Conservation (phyloP, 441 rosid species). For the Euphorbia schlechtendalii region DNA sequence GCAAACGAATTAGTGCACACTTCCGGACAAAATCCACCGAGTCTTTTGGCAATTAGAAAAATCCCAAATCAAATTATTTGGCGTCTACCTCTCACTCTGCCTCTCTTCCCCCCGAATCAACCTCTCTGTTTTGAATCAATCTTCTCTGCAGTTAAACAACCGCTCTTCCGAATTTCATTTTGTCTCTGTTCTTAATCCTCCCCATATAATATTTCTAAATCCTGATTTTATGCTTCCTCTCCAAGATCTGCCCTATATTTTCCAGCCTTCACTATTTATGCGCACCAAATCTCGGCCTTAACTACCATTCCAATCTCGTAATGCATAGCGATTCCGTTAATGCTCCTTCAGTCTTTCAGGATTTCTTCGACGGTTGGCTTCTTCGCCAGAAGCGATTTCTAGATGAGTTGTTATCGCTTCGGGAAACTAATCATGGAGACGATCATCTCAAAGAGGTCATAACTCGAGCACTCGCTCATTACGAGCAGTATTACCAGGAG, state of each 20-base stretch:
- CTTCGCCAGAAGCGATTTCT: conserved; percentile 35
- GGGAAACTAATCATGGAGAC: conserved; percentile 14
- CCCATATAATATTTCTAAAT: no score
- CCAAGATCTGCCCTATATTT: no score
- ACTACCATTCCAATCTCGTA: not conserved
- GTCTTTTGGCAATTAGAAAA: not conserved
- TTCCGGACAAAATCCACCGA: not conserved
- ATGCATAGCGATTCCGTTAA: not conserved
- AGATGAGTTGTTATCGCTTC: conserved; percentile 31
- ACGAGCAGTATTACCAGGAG: conserved; percentile 38
- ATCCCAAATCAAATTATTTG: no score
- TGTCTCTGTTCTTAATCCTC: no score
- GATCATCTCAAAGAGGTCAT: conserved; percentile 31
- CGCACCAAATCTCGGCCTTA: not conserved
- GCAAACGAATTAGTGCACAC: no score
- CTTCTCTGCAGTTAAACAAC: no score
- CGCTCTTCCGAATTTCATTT: no score
- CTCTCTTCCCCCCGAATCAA: no score
- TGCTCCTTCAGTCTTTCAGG: conserved; percentile 14
- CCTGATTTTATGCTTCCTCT: no score
- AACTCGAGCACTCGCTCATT: conserved; percentile 34
- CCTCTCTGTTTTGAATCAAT: no score
- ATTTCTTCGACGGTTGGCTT: conserved; percentile 39
- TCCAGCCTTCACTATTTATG: not conserved
- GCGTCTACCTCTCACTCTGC: not conserved